These are phyloP conservation scores for Cephaloascus albidus DNA, from an alignment of 805 yeast species.

Conservation along the genomic window DNA sequence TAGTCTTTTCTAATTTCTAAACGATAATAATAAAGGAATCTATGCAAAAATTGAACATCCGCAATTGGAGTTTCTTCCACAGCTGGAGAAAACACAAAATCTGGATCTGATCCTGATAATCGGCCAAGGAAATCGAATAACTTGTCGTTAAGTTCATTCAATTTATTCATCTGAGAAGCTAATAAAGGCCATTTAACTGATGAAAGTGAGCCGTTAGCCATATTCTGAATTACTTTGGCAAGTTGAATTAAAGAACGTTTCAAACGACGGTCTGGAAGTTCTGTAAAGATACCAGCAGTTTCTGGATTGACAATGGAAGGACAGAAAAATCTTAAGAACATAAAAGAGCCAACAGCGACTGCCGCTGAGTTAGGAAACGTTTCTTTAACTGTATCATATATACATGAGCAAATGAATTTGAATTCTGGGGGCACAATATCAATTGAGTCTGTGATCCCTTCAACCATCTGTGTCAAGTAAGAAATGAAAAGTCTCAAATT, in stretches of 20 bases:
- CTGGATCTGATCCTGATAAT: conserved; percentile 9
- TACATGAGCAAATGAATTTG: conserved; percentile 59
- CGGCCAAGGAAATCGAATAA: conserved; percentile 16
- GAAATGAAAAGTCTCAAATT: conserved; percentile 41
- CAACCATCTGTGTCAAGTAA: conserved; percentile 48
- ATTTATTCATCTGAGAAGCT: conserved; percentile 27
- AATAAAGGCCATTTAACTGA: conserved; percentile 58
- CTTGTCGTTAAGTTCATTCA: conserved; percentile 16
- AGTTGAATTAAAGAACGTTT: conserved; percentile 67
- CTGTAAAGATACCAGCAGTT: conserved; percentile 20
- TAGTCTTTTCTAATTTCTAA: conserved; percentile 5
- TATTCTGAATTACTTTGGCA: conserved; percentile 76
- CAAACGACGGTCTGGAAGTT: conserved; percentile 7
- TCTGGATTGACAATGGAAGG: conserved; percentile 92
- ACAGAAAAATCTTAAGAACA: conserved; percentile 72
- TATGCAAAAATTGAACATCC: conserved; percentile 33
- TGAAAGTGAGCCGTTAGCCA: conserved; percentile 74
- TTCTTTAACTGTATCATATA: conserved; percentile 44
- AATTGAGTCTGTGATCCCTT: conserved; percentile 46
- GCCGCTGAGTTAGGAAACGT: conserved; percentile 60
- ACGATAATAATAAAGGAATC: conserved; percentile 42
- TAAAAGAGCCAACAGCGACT: conserved; percentile 76
- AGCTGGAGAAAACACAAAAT: background rate
- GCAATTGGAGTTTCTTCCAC: conserved; percentile 5
- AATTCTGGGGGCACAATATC: conserved; percentile 62